Evolutionary conservation across 257 asterid species (phyloP), one percentile per base, ranked within the genome.

Genomic region (Jacaranda mimosifolia): DNA sequence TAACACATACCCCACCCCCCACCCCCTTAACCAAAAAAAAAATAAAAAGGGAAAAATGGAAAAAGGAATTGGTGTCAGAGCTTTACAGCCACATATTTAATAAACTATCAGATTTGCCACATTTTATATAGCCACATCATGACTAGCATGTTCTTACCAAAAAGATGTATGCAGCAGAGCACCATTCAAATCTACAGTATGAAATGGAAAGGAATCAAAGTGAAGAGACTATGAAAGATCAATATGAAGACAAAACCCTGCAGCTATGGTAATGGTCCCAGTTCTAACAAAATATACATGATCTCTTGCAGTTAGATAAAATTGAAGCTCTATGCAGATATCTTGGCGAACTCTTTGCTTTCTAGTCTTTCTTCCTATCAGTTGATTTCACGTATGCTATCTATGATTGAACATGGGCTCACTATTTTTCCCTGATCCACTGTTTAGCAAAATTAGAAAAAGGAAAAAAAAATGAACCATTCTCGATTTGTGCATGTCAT

Each of bases 301-400:
- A 36, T 51, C 46, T 48, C 13, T 12, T 32, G 55, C 52, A 32
- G 53, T 68, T 18, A 8, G 35, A 19, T 39, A 4, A 42, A 15
- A 53, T 35, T 13, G 66, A 53, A 69, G 65, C 21, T 75, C 35
- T 1, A 36, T 10, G 45, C 52, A 76, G 53, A 42, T 63, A 57
- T 36, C 36, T 15, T 3, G n/a, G 51, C 48, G 10, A 17, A 38
- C 19, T 55, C 36, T 45, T 63, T 26, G 71, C 35, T 72, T 70
- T 45, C 43, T 7, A 39, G 65, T 63, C 26, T 39, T 11, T 19
- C 81, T 67, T 48, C 80, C 26, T 56, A 64, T 35, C 10, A 19
- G 32, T 66, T 11, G 52, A 60, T 65, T n/a, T 56, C 48, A 56
- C 53, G 70, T 18, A 70, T 55, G 21, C 43, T 39, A 40, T 76